These are phyloP conservation scores for Xerophyta viscosa DNA, from an alignment of 106 monocot species.

Conservation along the genomic window DNA sequence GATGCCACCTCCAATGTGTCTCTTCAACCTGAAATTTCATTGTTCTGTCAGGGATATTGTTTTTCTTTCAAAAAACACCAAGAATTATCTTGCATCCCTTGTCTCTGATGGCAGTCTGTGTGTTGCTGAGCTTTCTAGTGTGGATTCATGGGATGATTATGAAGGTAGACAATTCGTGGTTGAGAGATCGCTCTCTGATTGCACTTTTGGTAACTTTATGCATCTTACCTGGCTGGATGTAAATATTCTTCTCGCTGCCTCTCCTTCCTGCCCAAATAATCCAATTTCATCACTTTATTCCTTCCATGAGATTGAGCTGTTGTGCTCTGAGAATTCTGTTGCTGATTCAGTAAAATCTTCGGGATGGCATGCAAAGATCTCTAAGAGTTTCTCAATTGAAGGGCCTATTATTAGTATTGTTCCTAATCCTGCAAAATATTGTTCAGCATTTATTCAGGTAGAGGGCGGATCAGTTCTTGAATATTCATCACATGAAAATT, in stretches of 20 bases:
- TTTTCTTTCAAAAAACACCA: constrained; percentile 42
- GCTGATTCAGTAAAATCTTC: constrained; percentile 45
- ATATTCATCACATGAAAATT: constrained; percentile 31
- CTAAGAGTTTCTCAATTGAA: constrained; percentile 29
- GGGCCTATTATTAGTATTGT: constrained; percentile 44
- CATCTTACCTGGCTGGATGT: constrained; percentile 85
- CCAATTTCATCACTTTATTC: constrained; percentile 4
- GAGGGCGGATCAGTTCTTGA: constrained; percentile 71
- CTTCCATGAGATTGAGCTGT: constrained; percentile 74
- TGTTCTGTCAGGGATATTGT: constrained; percentile 49
- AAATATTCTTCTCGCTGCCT: constrained; percentile 55
- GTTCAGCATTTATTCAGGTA: constrained; percentile 73
- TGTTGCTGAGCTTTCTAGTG: constrained; percentile 48
- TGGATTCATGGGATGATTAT: constrained; percentile 58
- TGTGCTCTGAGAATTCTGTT: constrained; percentile 50
- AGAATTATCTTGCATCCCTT: constrained; percentile 47
- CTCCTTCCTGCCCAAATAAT: constrained; percentile 6
- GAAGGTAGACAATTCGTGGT: constrained; percentile 49
- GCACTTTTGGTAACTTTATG: constrained; percentile 19
- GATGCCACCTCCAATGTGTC: constrained; percentile 90
- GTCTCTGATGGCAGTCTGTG: constrained; percentile 74
- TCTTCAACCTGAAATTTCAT: constrained; percentile 70
- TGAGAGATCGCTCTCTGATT: constrained; percentile 29
- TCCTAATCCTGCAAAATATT: constrained; percentile 54
- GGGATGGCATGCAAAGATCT: constrained; percentile 59